A percentile compares a stretch with the other conserved stretches of the same genome.
Evolutionary conservation across 345 rosid species (phyloP).

Genomic region (Rhizophora apiculata): DNA sequence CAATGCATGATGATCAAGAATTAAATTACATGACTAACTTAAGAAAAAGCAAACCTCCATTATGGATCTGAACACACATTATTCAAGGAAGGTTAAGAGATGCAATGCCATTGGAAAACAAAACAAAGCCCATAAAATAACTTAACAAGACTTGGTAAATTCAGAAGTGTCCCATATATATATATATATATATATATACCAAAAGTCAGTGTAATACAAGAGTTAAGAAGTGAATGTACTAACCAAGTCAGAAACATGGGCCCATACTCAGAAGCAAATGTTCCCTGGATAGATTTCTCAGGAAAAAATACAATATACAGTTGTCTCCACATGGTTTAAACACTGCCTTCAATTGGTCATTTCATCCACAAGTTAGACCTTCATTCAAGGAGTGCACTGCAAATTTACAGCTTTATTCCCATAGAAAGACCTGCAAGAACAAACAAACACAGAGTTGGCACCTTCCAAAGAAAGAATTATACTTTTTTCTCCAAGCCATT

Average conservation of each 20-base stretch:
- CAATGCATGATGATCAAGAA: too few species aligned
- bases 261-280: conserved; percentile 64
- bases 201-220: conserved; percentile 52
- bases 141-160: not conserved
- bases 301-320: conserved; percentile 75
- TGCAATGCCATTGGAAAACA: not conserved
- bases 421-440: conserved; percentile 26
- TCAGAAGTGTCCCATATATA: conserved; percentile 16
- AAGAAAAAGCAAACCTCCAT: too few species aligned
- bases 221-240: conserved; percentile 71
- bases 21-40: too few species aligned
- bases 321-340: conserved; percentile 46
- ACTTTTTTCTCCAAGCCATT: conserved; percentile 2
- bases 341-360: conserved; percentile 28
- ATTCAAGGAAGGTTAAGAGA: too few species aligned
- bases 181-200: too few species aligned
- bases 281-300: conserved; percentile 66
- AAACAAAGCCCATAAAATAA: conserved; percentile 1
- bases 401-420: conserved; percentile 25
- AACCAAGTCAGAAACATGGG: conserved; percentile 84
- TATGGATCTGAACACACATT: too few species aligned
- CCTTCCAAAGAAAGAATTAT: conserved; percentile 13
- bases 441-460: conserved; percentile 19
- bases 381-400: conserved; percentile 19
- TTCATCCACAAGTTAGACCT: conserved; percentile 22